A percentile compares a stretch with the other conserved stretches of the same genome.
phyloP scores from a whole-genome alignment of 2,329 filamentous ascomycete species.

The Chaetomium strumarium region DNA sequence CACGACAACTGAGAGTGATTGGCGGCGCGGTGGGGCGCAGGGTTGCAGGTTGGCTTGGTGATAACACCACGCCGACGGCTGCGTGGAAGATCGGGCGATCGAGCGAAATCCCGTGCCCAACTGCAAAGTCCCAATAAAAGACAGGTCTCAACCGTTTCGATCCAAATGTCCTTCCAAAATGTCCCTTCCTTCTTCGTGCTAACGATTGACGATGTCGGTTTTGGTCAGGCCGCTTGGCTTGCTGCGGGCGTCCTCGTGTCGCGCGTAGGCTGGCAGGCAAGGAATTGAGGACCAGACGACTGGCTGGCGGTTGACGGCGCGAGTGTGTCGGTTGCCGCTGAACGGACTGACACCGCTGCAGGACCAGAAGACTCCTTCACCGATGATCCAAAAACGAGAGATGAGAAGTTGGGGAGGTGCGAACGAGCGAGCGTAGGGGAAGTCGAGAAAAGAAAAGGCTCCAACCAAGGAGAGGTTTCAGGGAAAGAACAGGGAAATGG shows the following conservation, averaged over 20 bases:
- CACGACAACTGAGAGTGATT: conserved; percentile 21
- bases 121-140: neutral
- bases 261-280: conserved; percentile 15
- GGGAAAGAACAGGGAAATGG: conserved; percentile 22
- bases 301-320: conserved; percentile 11
- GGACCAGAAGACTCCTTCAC: conserved; percentile 14
- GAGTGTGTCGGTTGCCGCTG: conserved; percentile 11
- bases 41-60: conserved; percentile 21
- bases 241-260: neutral
- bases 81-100: neutral
- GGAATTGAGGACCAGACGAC: conserved; percentile 3
- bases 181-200: conserved; percentile 1
- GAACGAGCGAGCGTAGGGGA: conserved; percentile 24
- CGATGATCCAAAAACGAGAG: conserved; percentile 17
- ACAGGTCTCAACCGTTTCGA: neutral
- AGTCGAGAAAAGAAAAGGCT: conserved; percentile 15
- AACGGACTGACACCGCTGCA: conserved; percentile 14
- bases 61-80: conserved; percentile 6
- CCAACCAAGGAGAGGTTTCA: conserved; percentile 6
- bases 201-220: conserved; percentile 18
- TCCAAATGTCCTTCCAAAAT: neutral
- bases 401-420: conserved; percentile 8
- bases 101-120: neutral
- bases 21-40: conserved; percentile 25
- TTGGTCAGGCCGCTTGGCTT: conserved; percentile 6